Conservation (phyloP, 2,329 filamentous ascomycete species). For the Penicillium verrucosum region DNA sequence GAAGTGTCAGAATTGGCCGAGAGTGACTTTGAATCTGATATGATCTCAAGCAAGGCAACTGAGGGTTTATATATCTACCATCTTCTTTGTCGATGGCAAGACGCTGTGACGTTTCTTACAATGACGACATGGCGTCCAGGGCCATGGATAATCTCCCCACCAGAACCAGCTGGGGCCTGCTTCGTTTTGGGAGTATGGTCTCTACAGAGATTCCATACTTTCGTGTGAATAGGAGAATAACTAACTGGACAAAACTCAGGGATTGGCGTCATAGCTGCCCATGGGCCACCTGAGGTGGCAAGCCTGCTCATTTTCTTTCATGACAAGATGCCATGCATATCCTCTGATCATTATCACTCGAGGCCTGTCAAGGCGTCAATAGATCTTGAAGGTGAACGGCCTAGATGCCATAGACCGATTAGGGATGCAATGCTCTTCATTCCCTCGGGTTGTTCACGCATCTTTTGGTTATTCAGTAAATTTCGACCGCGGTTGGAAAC, state of each 20-base stretch:
- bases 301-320: neutral
- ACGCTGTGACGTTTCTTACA: constrained; percentile 16
- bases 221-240: neutral
- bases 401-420: constrained; percentile 3
- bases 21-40: neutral
- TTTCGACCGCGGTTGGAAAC: neutral
- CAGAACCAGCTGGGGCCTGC: neutral
- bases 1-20: neutral
- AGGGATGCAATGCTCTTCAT: neutral
- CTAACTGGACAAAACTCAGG: neutral
- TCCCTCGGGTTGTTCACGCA: neutral
- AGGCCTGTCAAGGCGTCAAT: neutral
- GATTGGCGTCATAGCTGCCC: constrained; percentile 7
- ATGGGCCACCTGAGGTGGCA: neutral
- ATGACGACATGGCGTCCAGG: constrained; percentile 20
- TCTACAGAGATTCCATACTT: neutral
- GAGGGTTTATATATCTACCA: constrained; percentile 5
- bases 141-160: constrained; percentile 10
- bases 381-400: neutral
- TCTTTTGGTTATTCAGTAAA: neutral
- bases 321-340: neutral
- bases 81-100: constrained; percentile 3
- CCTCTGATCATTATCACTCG: neutral
- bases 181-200: neutral
- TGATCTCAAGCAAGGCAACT: neutral